Percentiles rank a stretch among this genome's conserved stretches.
Evolutionary conservation across 805 yeast species (phyloP).

Genomic region (Kodamaea restingae): DNA sequence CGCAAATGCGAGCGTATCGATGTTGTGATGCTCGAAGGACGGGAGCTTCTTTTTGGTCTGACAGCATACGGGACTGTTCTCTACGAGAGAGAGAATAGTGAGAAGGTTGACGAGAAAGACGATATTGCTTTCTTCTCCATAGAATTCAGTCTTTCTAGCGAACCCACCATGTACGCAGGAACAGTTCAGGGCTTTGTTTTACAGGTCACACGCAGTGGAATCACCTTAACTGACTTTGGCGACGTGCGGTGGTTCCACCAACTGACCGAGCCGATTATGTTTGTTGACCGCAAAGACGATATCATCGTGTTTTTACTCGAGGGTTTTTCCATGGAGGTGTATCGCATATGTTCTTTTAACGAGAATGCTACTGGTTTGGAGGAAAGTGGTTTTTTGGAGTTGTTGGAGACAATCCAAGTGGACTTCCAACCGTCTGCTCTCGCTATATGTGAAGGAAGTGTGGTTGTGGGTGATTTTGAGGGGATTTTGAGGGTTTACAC

Average conservation of each 20-base stretch:
- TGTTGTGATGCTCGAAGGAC: slow-evolving; percentile 15
- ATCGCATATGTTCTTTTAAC: slow-evolving; percentile 3
- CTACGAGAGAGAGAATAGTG: slow-evolving; percentile 26
- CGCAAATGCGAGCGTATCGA: slow-evolving; percentile 26
- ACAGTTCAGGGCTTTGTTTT: slow-evolving; percentile 14
- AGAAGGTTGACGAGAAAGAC: too few relatives aligned
- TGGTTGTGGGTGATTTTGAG: slow-evolving; percentile 5
- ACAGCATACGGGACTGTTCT: slow-evolving; percentile 37
- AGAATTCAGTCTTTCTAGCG: neutral
- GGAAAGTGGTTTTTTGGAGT: neutral
- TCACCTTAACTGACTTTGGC: slow-evolving; percentile 21
- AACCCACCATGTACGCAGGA: slow-evolving; percentile 7
- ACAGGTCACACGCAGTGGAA: slow-evolving; percentile 23
- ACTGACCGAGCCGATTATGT: slow-evolving; percentile 12
- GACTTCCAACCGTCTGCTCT: slow-evolving; percentile 5
- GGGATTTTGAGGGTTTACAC: slow-evolving; percentile 2
- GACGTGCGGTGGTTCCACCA: slow-evolving; percentile 8
- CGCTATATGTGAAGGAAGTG: neutral
- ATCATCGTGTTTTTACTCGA: slow-evolving; percentile 16
- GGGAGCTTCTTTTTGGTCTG: slow-evolving; percentile 29
- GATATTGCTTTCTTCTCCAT: too few relatives aligned
- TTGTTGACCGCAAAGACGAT: slow-evolving; percentile 11
- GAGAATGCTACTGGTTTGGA: neutral
- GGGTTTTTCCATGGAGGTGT: slow-evolving; percentile 7
- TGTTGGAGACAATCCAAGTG: neutral